These are phyloP conservation scores for Epichloe typhina DNA, from an alignment of 2,329 filamentous ascomycete species.

Conservation along the genomic window DNA sequence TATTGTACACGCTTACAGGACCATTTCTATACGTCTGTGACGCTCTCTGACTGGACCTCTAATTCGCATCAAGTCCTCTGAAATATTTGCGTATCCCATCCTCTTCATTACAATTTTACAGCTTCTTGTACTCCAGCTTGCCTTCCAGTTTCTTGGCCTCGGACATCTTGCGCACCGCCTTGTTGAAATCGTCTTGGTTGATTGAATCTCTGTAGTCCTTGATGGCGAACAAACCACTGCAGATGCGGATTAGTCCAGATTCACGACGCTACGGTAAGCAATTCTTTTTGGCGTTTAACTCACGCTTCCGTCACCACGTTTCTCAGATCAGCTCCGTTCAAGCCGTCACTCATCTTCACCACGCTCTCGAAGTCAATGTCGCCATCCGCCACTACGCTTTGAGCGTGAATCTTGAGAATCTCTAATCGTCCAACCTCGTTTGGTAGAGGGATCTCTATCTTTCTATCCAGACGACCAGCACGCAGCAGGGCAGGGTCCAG, in stretches of 20 bases:
- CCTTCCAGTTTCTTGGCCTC: slow-evolving; percentile 98
- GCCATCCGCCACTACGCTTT: slow-evolving; percentile 74
- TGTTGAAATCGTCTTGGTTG: slow-evolving; percentile 99
- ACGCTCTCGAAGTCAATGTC: slow-evolving; percentile 98
- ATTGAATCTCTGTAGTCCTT: slow-evolving; percentile 94
- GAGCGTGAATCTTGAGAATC: slow-evolving; percentile 94
- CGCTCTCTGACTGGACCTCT: not conserved
- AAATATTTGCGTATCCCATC: not conserved
- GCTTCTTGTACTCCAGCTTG: slow-evolving; percentile 94
- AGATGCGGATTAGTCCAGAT: not conserved
- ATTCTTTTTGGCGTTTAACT: slow-evolving; percentile 28
- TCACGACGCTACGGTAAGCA: not conserved
- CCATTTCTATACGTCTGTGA: not conserved
- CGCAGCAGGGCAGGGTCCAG: slow-evolving; percentile 85
- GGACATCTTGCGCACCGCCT: slow-evolving; percentile 92
- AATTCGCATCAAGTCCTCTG: not conserved
- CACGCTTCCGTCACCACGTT: slow-evolving; percentile 98
- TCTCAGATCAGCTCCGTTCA: slow-evolving; percentile 93
- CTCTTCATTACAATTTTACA: slow-evolving; percentile 37
- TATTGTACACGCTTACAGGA: not conserved
- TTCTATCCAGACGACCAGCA: slow-evolving; percentile 86
- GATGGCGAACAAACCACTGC: slow-evolving; percentile 86
- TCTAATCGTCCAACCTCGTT: slow-evolving; percentile 94
- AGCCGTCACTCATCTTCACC: slow-evolving; percentile 98
- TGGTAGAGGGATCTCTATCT: slow-evolving; percentile 93